Conservation (phyloP, 108 stramenopile genomes). For the Discostella pseudostelligera region DNA sequence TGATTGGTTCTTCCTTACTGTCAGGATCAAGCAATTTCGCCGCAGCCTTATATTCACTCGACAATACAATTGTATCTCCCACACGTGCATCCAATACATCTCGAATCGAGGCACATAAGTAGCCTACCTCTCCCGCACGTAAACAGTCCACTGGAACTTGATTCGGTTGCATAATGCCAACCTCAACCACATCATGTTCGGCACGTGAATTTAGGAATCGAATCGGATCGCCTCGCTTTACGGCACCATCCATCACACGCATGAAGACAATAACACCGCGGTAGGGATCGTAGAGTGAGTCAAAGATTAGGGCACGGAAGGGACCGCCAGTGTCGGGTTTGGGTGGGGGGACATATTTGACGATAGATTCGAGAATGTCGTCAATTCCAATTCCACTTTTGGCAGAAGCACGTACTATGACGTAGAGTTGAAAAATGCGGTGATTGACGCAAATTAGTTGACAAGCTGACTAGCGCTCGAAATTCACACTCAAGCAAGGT, state of each 20-base stretch:
- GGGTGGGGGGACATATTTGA: slow-evolving; percentile 88
- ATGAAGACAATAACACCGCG: slow-evolving; percentile 95
- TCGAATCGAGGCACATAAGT: slow-evolving; percentile 90
- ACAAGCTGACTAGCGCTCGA: slow-evolving; percentile 36
- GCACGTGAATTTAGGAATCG: slow-evolving; percentile 69
- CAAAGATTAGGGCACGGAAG: slow-evolving; percentile 94
- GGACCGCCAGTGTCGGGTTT: slow-evolving; percentile 57
- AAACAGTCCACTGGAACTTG: slow-evolving; percentile 75
- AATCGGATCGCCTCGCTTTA: slow-evolving; percentile 80
- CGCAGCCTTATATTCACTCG: slow-evolving; percentile 72
- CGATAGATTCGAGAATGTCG: slow-evolving; percentile 93
- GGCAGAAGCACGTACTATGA: slow-evolving; percentile 77
- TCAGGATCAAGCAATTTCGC: slow-evolving; percentile 26
- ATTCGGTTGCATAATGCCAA: slow-evolving; percentile 91
- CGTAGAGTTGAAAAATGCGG: neutral
- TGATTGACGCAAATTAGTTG: slow-evolving; percentile 5
- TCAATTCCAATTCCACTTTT: slow-evolving; percentile 93
- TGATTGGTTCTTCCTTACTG: slow-evolving; percentile 41
- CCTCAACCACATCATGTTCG: slow-evolving; percentile 90
- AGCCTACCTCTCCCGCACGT: slow-evolving; percentile 93
- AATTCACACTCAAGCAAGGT: neutral
- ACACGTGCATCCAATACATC: slow-evolving; percentile 95
- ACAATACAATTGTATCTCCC: slow-evolving; percentile 90
- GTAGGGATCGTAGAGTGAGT: slow-evolving; percentile 95
- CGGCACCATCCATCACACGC: slow-evolving; percentile 91